phyloP scores from a whole-genome alignment of 2,329 filamentous ascomycete genomes.

The Colletotrichum orchidophilum region DNA sequence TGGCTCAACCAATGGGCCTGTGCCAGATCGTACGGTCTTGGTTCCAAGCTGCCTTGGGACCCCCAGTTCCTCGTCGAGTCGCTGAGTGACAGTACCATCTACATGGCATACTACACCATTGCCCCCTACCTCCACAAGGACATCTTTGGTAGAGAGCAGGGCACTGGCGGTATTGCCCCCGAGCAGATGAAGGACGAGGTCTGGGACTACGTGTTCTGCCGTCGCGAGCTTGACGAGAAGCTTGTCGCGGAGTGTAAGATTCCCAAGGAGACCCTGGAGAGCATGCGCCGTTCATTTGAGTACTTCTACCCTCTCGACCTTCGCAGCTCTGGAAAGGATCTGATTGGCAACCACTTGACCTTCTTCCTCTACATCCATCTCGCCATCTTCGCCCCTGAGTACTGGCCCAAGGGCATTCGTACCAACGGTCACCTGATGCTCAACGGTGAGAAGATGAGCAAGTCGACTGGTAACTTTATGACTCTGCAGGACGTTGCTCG shows the following conservation, averaged over 20 bases:
- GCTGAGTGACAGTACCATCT: conserved; percentile 91
- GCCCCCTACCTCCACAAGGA: conserved; percentile 79
- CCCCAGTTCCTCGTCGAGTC: conserved; percentile 89
- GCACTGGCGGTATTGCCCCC: conserved; percentile 73
- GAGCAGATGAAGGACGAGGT: conserved; percentile 95
- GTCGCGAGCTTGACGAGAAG: conserved; percentile 74
- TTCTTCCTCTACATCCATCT: conserved; percentile 90
- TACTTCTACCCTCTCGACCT: conserved; percentile 97
- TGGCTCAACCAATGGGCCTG: conserved; percentile 98
- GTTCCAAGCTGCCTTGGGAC: conserved; percentile 96
- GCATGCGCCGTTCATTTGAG: conserved; percentile 90
- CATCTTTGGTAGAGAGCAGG: conserved; percentile 81
- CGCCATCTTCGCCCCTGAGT: conserved; percentile 86
- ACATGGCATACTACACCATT: conserved; percentile 83
- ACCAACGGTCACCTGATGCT: conserved; percentile 93
- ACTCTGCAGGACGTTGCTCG: conserved; percentile 85
- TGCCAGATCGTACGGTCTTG: conserved; percentile 88
- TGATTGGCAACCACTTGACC: conserved; percentile 93
- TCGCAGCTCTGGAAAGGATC: conserved; percentile 88
- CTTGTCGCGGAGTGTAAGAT: conserved; percentile 75
- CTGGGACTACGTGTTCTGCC: conserved; percentile 94
- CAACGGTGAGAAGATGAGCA: conserved; percentile 98
- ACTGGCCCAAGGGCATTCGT: conserved; percentile 88
- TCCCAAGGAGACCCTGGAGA: conserved; percentile 75
- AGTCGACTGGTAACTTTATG: conserved; percentile 97